Evolutionary conservation across 495 filamentous ascomycete species (phyloP).

Genomic region (Aspergillus ellipticus): DNA sequence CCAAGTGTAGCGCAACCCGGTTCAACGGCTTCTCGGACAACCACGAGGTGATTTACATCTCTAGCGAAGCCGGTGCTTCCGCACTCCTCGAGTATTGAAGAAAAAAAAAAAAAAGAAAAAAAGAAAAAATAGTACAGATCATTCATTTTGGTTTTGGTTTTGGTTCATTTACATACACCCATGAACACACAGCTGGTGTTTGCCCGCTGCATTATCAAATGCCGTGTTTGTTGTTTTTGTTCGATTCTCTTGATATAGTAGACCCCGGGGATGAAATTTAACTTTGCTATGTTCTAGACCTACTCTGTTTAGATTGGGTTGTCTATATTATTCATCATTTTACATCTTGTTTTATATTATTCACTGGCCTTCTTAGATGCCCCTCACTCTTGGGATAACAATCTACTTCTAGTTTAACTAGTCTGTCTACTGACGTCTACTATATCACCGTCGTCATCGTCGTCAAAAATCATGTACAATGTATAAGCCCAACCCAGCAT

Average conservation of each 20-base stretch:
- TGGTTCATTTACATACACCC: slow-evolving; percentile 1
- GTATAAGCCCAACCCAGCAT: neutral
- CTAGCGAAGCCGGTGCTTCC: slow-evolving; percentile 81
- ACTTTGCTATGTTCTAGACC: too few relatives aligned
- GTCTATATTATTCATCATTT: neutral
- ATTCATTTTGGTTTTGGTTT: slow-evolving; percentile 9
- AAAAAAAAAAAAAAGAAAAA: too few relatives aligned
- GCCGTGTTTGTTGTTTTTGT: slow-evolving; percentile 8
- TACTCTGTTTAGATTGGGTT: too few relatives aligned
- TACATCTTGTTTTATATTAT: neutral
- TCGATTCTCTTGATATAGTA: slow-evolving; percentile 6
- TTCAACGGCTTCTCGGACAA: slow-evolving; percentile 98
- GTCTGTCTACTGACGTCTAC: neutral
- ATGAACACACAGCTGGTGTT: neutral
- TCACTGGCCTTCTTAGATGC: neutral
- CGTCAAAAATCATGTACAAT: neutral
- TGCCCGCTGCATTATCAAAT: slow-evolving; percentile 1
- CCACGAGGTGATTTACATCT: slow-evolving; percentile 91
- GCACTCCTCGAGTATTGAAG: slow-evolving; percentile 68
- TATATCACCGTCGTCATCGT: neutral
- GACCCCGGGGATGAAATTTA: neutral
- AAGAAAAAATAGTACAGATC: slow-evolving; percentile 13
- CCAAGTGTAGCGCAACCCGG: slow-evolving; percentile 89
- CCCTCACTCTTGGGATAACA: too few relatives aligned
- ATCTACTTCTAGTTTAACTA: neutral